phyloP scores from a whole-genome alignment of 306 rosid genomes.

The Dryas alaskensis region DNA sequence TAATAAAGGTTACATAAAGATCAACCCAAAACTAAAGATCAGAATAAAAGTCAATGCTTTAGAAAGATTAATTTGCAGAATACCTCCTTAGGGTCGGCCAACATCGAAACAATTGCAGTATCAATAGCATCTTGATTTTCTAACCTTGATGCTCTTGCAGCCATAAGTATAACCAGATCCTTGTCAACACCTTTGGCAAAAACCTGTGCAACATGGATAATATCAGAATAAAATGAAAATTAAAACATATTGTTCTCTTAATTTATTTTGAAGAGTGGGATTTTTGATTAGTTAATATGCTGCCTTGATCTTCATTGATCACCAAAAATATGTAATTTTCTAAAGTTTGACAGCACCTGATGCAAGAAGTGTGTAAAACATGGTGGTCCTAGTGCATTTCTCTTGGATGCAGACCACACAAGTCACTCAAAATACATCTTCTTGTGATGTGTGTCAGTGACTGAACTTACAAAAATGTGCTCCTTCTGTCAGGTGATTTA shows the following conservation, averaged over 20 bases:
- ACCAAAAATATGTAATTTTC: background rate
- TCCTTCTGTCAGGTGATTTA: background rate
- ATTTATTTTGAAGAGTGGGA: background rate
- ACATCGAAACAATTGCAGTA: slow-evolving; percentile 65
- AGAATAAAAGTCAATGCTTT: background rate
- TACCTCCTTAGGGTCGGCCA: slow-evolving; percentile 77
- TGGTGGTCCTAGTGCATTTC: background rate
- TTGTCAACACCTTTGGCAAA: slow-evolving; percentile 56
- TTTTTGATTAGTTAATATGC: background rate
- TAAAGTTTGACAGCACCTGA: background rate
- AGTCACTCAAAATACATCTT: background rate
- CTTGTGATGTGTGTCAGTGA: background rate
- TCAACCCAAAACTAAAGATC: background rate
- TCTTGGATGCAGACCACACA: slow-evolving; percentile 3
- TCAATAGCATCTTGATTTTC: slow-evolving; percentile 84
- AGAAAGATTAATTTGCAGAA: background rate
- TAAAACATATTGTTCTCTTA: no score
- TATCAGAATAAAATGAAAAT: background rate
- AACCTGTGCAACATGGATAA: slow-evolving; percentile 33
- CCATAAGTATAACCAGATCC: slow-evolving; percentile 69
- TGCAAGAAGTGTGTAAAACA: background rate
- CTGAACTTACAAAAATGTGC: background rate
- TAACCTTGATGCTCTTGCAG: slow-evolving; percentile 75
- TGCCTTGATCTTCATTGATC: background rate
- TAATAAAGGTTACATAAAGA: slow-evolving; percentile 2